Evolutionary conservation across 2,329 filamentous ascomycete species (phyloP).

Genomic region (Botrytis galanthina): DNA sequence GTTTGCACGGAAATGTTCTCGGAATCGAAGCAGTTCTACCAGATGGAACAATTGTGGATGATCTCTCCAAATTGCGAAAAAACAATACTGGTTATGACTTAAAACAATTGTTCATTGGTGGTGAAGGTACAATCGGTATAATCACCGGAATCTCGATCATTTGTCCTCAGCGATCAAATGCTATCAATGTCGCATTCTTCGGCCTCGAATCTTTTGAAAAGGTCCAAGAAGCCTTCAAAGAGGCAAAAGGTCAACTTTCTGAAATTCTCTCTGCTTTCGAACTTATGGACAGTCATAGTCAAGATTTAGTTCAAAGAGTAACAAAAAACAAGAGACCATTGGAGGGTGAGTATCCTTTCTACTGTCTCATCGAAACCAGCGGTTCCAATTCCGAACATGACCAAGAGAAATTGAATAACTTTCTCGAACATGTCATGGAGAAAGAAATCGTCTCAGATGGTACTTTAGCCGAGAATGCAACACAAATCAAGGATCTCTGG

Average conservation of each 20-base stretch:
- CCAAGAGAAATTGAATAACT: slow-evolving; percentile 82
- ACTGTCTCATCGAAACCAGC: slow-evolving; percentile 94
- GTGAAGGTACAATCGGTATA: slow-evolving; percentile 91
- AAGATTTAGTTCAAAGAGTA: slow-evolving; percentile 71
- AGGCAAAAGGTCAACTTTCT: slow-evolving; percentile 84
- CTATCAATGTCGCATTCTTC: slow-evolving; percentile 93
- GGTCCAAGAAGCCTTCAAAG: slow-evolving; percentile 79
- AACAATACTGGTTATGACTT: slow-evolving; percentile 99
- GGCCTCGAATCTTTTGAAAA: slow-evolving; percentile 88
- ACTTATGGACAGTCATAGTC: slow-evolving; percentile 86
- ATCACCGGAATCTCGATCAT: slow-evolving; percentile 88
- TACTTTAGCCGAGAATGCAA: slow-evolving; percentile 89
- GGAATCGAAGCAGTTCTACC: slow-evolving; percentile 92
- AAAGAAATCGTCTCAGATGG: slow-evolving; percentile 85
- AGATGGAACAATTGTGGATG: slow-evolving; percentile 87
- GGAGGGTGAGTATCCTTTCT: slow-evolving; percentile 84
- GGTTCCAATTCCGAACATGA: slow-evolving; percentile 94
- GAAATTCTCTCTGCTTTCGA: slow-evolving; percentile 98
- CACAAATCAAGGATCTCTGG: slow-evolving; percentile 84
- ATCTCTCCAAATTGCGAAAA: slow-evolving; percentile 84
- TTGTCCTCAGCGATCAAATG: slow-evolving; percentile 81
- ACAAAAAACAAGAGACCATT: slow-evolving; percentile 77
- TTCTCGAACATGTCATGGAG: slow-evolving; percentile 89
- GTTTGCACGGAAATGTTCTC: slow-evolving; percentile 87
- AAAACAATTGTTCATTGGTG: slow-evolving; percentile 95